Conservation (phyloP, 1,284 basidiomycete species). For the Ustilago trichophora region DNA sequence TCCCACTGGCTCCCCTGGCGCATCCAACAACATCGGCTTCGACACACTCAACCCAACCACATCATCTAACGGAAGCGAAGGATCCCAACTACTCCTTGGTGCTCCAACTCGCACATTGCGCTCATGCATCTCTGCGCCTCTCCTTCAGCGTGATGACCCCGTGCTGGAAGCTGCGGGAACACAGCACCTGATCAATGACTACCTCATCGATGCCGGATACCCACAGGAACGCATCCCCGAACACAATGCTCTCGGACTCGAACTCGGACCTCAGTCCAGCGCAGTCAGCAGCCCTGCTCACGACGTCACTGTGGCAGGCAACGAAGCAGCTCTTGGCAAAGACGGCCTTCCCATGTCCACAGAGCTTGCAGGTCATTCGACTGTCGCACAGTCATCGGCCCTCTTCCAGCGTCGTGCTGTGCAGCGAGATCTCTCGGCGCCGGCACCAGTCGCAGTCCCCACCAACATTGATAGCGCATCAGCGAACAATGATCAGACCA, state of each 20-base stretch:
- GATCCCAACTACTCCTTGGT: conserved; percentile 9
- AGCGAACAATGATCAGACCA: conserved; percentile 1
- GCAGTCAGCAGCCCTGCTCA: conserved; percentile 14
- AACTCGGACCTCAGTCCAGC: conserved; percentile 14
- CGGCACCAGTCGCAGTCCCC: conserved; percentile 42
- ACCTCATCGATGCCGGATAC: conserved; percentile 42
- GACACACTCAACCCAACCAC: conserved; percentile 13
- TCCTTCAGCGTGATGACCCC: conserved; percentile 38
- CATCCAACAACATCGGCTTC: conserved; percentile 5
- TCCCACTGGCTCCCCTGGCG: conserved; percentile 21
- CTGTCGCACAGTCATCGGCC: conserved; percentile 31
- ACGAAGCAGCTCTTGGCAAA: not conserved
- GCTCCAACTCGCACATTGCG: conserved; percentile 31
- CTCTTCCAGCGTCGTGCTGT: conserved; percentile 51
- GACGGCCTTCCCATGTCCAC: conserved; percentile 2
- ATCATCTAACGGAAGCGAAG: conserved; percentile 1
- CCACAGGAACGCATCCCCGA: conserved; percentile 30
- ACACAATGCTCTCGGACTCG: conserved; percentile 26
- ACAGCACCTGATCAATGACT: conserved; percentile 42
- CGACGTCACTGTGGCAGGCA: not conserved
- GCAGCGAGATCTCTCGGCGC: conserved; percentile 42
- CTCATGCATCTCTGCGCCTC: conserved; percentile 44
- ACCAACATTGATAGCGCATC: conserved; percentile 1
- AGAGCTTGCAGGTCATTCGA: conserved; percentile 15
- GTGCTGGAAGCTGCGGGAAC: conserved; percentile 24